Conservation (phyloP, 306 rosid genomes). For the Delonix regia region DNA sequence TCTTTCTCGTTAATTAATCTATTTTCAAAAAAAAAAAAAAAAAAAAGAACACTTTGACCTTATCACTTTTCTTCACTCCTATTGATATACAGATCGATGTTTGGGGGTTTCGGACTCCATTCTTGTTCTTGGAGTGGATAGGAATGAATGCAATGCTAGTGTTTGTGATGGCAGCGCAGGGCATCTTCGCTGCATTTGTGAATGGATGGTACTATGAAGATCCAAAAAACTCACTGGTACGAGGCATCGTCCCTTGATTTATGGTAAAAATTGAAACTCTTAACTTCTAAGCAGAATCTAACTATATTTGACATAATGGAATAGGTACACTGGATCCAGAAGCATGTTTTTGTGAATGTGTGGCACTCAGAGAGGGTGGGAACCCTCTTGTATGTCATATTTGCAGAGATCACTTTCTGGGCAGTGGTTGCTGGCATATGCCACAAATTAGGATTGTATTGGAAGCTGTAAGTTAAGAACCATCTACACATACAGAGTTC, state of each 20-base stretch:
- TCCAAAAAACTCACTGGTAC: conserved; percentile 56
- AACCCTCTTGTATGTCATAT: conserved; percentile 79
- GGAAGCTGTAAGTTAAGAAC: conserved; percentile 59
- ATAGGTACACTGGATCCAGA: conserved; percentile 82
- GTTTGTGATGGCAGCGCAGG: conserved; percentile 86
- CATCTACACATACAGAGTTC: not conserved
- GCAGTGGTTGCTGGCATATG: conserved; percentile 75
- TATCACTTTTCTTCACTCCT: not conserved
- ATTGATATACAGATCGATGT: conserved; percentile 67
- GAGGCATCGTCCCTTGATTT: conserved; percentile 16
- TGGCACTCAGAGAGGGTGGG: conserved; percentile 83
- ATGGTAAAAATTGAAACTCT: not conserved
- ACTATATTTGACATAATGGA: not conserved
- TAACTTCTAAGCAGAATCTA: not conserved
- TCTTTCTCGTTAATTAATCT: not conserved
- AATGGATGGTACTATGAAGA: conserved; percentile 81
- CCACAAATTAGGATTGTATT: conserved; percentile 79
- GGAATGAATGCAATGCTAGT: conserved; percentile 97
- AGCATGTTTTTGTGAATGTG: conserved; percentile 71
- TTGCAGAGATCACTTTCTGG: conserved; percentile 84
- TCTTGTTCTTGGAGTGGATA: conserved; percentile 86
- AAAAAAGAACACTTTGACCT: not conserved
- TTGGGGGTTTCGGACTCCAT: conserved; percentile 73
- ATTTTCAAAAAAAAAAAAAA: not conserved
- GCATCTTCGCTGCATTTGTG: conserved; percentile 85